phyloP scores from a whole-genome alignment of 208 protist genomes.

The Trypanosoma cruzi region DNA sequence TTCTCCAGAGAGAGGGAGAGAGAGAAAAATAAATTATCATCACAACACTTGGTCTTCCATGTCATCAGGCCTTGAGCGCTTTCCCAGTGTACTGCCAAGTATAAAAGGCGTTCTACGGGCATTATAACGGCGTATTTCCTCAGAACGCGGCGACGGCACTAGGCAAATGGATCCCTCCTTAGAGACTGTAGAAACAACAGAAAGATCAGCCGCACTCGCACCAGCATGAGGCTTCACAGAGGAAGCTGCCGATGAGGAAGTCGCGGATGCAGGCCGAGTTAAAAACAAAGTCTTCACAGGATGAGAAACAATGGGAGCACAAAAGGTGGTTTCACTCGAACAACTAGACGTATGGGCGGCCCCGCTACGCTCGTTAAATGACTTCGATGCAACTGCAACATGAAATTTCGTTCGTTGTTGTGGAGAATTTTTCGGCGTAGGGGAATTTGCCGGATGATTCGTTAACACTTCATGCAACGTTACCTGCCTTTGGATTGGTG shows the following conservation, averaged over 20 bases:
- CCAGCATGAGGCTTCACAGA: not conserved
- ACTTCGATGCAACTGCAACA: constrained; percentile 1
- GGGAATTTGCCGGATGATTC: not conserved
- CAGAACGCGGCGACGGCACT: constrained; percentile 9
- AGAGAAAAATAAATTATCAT: too few species aligned
- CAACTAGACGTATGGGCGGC: not conserved
- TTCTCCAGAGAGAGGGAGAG: too few species aligned
- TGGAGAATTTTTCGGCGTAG: not conserved
- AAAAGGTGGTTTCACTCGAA: not conserved
- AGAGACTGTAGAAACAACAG: not conserved
- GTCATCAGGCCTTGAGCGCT: constrained; percentile 7
- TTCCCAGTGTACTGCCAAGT: constrained; percentile 5
- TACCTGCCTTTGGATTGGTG: not conserved
- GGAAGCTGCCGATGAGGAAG: not conserved
- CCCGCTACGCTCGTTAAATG: not conserved
- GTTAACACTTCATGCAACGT: not conserved
- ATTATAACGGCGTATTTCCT: constrained; percentile 32
- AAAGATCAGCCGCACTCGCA: not conserved
- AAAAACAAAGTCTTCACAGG: constrained; percentile 11
- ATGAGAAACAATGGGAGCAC: not conserved
- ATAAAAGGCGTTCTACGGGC: constrained; percentile 26
- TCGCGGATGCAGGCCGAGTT: constrained; percentile 3
- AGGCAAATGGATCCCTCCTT: not conserved
- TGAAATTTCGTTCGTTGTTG: not conserved
- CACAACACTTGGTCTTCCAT: not conserved